Conservation (phyloP, 768 basidiomycete genomes). For the Pholiota molesta region DNA sequence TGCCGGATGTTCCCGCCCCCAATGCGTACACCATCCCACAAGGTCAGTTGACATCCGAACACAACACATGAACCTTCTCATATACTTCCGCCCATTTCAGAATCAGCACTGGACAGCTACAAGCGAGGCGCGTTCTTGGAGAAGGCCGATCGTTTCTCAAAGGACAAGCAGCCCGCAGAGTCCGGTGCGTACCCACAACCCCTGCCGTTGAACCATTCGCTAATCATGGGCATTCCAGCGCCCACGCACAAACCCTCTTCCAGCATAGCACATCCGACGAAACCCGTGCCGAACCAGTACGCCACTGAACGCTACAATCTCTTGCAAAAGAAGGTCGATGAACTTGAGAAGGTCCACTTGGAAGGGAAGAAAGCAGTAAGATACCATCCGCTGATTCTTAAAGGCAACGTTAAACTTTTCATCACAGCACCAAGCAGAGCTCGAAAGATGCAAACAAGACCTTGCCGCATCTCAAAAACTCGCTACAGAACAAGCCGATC, state of each 20-base stretch:
- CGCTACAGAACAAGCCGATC: slow-evolving; percentile 52
- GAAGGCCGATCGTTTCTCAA: slow-evolving; percentile 53
- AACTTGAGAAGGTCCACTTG: slow-evolving; percentile 61
- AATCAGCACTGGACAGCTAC: slow-evolving; percentile 50
- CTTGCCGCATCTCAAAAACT: slow-evolving; percentile 50
- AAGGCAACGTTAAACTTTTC: not conserved
- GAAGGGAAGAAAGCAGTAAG: slow-evolving; percentile 70
- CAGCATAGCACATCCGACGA: slow-evolving; percentile 13
- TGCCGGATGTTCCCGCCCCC: slow-evolving; percentile 55
- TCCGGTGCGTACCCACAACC: slow-evolving; percentile 37
- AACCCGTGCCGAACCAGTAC: slow-evolving; percentile 23
- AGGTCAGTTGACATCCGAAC: slow-evolving; percentile 29
- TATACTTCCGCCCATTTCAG: slow-evolving; percentile 25
- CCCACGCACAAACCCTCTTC: slow-evolving; percentile 28
- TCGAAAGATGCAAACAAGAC: slow-evolving; percentile 63
- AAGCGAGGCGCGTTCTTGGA: slow-evolving; percentile 64
- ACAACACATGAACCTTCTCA: not conserved
- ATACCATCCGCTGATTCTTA: slow-evolving; percentile 2
- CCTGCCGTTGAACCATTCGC: not conserved
- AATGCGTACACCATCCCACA: slow-evolving; percentile 47
- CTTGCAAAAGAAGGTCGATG: slow-evolving; percentile 66
- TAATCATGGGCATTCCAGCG: slow-evolving; percentile 11
- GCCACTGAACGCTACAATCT: slow-evolving; percentile 51
- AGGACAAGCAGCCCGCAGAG: slow-evolving; percentile 42
- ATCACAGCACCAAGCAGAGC: slow-evolving; percentile 58